Percentiles rank a stretch among this genome's conserved stretches.
phyloP scores from a whole-genome alignment of 2,329 filamentous ascomycete species.

The Beauveria sp. region DNA sequence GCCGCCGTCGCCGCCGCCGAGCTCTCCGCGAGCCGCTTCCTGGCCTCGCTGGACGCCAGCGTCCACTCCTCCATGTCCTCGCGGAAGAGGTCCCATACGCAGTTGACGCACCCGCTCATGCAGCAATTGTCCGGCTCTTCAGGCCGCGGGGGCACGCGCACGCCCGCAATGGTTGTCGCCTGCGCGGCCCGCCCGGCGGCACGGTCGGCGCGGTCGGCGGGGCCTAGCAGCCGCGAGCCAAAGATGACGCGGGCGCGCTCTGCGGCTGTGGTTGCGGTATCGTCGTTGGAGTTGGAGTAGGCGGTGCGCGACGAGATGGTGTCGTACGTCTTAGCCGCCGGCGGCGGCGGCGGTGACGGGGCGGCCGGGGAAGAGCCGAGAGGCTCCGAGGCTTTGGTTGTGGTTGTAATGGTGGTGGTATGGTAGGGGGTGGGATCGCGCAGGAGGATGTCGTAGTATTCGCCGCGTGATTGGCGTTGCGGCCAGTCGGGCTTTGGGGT shows the following conservation, averaged over 20 bases:
- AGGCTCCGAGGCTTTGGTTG: neutral
- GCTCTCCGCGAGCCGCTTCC: slow-evolving; percentile 37
- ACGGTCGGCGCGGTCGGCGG: slow-evolving; percentile 58
- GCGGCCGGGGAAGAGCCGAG: neutral
- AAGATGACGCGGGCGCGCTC: slow-evolving; percentile 66
- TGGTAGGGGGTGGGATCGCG: slow-evolving; percentile 7
- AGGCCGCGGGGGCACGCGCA: slow-evolving; percentile 75
- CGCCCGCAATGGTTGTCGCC: slow-evolving; percentile 63
- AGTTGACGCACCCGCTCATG: slow-evolving; percentile 97
- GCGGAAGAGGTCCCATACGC: slow-evolving; percentile 86
- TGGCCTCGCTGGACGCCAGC: slow-evolving; percentile 54
- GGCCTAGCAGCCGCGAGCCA: slow-evolving; percentile 68
- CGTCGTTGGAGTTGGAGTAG: slow-evolving; percentile 10
- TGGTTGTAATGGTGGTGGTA: neutral
- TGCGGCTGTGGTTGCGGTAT: slow-evolving; percentile 34
- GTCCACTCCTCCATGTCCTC: slow-evolving; percentile 93
- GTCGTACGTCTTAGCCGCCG: slow-evolving; percentile 2
- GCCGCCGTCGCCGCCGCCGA: slow-evolving; percentile 20
- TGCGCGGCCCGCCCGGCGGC: slow-evolving; percentile 49
- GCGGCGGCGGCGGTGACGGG: neutral
- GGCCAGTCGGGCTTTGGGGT: neutral
- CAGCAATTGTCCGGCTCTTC: slow-evolving; percentile 96
- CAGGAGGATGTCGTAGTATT: slow-evolving; percentile 12
- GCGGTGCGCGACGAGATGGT: slow-evolving; percentile 4
- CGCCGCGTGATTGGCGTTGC: slow-evolving; percentile 3